Evolutionary conservation across 1,139 yeast species (phyloP), one percentile per base, ranked within the genome.

Genomic region (Suhomyces chickasaworum): DNA sequence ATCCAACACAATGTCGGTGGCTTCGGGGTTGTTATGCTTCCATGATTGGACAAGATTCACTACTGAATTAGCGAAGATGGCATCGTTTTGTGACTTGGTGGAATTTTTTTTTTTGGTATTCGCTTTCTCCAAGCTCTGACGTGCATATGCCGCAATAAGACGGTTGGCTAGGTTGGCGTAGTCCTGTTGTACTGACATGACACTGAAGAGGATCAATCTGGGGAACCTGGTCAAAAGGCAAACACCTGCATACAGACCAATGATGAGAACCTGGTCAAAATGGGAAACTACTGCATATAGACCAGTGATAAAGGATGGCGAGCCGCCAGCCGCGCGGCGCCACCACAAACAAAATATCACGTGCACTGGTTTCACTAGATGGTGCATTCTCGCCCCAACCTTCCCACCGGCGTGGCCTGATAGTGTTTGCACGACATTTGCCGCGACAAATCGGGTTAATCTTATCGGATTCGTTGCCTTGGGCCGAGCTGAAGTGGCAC

Each of bases 1-100:
- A n/a, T 68, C 73, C 3, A 71, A 58, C 7, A 49, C 57, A n/a
- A 41, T 33, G 31, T 55, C 56, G 22, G 52, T 41, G 15, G 47
- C 48, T 8, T 7, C 37, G 7, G 54, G 53, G 36, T 45, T 42
- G 22, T 47, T 48, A 42, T 17, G 25, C 36, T 39, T 35, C 37
- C 37, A 35, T 7, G 30, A 13, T 7, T 9, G 29, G 17, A 23
- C 37, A 7, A 35, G 29, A 6, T 16, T 16, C 13, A 22, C 8
- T 7, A 35, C 18, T 3, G 27, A 21, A 4, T 35, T 35, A 13
- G 25, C 15, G 20, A 49, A 41, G 8, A 32, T 30, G n/a, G 36
- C 29, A 15, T 45, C 46, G 15, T 35, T 32, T 12, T 37, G 48
- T 9, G 41, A 21, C 7, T 37, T 31, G 25, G 46, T 3, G 32